Base-by-base conservation (phyloP, 1,284 basidiomycete genomes). In the Cryptococcus sp. region DNA sequence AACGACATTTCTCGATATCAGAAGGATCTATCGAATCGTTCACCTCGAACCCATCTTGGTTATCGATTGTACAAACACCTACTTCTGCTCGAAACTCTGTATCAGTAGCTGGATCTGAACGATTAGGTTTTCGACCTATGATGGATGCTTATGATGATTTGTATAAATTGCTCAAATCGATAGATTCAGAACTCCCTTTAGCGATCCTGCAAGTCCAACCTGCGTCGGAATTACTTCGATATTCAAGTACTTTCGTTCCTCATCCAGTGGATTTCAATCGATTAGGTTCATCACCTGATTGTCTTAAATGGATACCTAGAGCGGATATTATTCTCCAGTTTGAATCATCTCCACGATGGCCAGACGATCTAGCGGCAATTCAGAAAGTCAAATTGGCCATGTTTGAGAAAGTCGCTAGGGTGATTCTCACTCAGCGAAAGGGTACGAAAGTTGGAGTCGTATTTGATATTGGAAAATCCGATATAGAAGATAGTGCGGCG, bases 331-430 rank as follows among this genome's bases (percentile, higher is more conserved):
- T 90, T 31, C 73, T 97, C 42, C 88, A 93, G 73, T 94, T 96
- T 65, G 93, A 96, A 74, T 87, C 86, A 58, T 95, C 91, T 0
- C 86, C 87, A 0, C 83, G 84, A 62, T 99, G 96, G 96, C 96
- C 96, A 0, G 93, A 98, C 68, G 93, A 98, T 66, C 81, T 98
- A 1, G 82, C 81, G 14, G 92, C 93, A 0, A 88, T 98, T 47
- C 94, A 97, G 74, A 92, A 91, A 64, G 89, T 94, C 78, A 98
- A 98, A 76, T 81, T 96, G 2, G 95, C 95, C 0, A 88, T 98
- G 71, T 84, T 95, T 58, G 91, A 93, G 68, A 82, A 83, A 33
- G 80, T 90, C 3, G 88, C 87, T 0, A 77, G 79, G 11, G 80
- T 82, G 1, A 79, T 95, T 46, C 83, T 85, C 81, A 70, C 73